phyloP scores from a whole-genome alignment of 352 stramenopile species.

The Pythium oligandrum region DNA sequence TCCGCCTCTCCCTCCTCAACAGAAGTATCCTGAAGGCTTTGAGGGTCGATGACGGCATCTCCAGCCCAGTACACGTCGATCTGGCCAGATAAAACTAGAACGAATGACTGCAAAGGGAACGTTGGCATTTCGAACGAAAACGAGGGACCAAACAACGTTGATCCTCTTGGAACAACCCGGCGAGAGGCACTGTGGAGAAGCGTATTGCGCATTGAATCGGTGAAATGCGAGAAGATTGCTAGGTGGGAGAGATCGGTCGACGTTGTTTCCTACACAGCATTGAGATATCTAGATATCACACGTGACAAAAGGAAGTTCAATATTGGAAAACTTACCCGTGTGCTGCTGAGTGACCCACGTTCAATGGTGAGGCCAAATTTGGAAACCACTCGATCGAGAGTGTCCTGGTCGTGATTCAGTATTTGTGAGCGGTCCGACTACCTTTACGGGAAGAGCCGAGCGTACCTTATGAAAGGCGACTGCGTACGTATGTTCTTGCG shows the following conservation, averaged over 20 bases:
- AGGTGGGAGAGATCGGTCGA: constrained; percentile 34
- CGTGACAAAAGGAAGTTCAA: no score
- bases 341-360: constrained; percentile 5
- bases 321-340: constrained; percentile 5
- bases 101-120: constrained; percentile 17
- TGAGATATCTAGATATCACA: no score
- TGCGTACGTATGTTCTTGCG: constrained; percentile 27
- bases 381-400: constrained; percentile 14
- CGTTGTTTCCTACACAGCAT: constrained; percentile 19
- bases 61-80: constrained; percentile 47
- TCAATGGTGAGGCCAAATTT: constrained; percentile 14
- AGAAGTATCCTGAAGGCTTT: no score
- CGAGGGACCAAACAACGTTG: constrained; percentile 5
- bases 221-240: constrained; percentile 35
- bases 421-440: not conserved
- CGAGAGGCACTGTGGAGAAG: constrained; percentile 26
- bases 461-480: constrained; percentile 26
- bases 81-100: constrained; percentile 31
- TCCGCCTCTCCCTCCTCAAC: no score
- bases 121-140: not conserved
- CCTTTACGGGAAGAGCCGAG: no score
- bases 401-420: constrained; percentile 11
- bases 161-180: constrained; percentile 7
- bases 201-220: constrained; percentile 20
- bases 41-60: not conserved